Evolutionary conservation across 1,284 basidiomycete species (phyloP).

Genomic region (Athelia psychrophila): DNA sequence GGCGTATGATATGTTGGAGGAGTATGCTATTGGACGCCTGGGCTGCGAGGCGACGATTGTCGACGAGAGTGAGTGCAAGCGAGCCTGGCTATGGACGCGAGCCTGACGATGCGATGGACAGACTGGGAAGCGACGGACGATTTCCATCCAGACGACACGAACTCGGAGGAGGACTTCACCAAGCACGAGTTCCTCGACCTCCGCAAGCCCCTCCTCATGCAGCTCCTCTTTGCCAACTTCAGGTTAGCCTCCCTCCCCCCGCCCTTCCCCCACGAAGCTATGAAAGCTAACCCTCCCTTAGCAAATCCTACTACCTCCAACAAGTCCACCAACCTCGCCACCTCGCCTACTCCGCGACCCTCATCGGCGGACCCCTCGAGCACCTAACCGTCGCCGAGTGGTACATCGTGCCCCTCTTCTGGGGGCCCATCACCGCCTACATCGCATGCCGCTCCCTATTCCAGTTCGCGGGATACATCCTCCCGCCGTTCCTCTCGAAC

Average conservation of each 20-base stretch:
- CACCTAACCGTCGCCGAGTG: constrained; percentile 87
- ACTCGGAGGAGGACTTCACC: constrained; percentile 75
- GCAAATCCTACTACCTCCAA: constrained; percentile 93
- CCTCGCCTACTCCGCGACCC: constrained; percentile 79
- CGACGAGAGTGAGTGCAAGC: constrained; percentile 61
- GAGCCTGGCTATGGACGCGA: not conserved
- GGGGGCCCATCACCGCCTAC: constrained; percentile 87
- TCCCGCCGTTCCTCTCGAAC: constrained; percentile 53
- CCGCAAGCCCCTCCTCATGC: constrained; percentile 78
- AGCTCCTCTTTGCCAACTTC: constrained; percentile 84
- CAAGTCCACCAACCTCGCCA: constrained; percentile 98
- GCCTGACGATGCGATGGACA: constrained; percentile 23
- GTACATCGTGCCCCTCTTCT: constrained; percentile 93
- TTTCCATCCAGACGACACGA: constrained; percentile 87
- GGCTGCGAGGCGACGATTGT: constrained; percentile 77
- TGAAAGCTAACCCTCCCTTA: constrained; percentile 26
- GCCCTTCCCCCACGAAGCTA: too few species aligned
- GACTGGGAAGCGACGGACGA: constrained; percentile 88
- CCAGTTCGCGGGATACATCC: constrained; percentile 68
- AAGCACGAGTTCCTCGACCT: constrained; percentile 95
- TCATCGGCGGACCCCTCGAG: constrained; percentile 88
- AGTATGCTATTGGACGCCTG: constrained; percentile 80
- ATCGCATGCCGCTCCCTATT: constrained; percentile 78
- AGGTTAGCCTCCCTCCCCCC: constrained; percentile 38
- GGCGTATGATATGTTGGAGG: constrained; percentile 91